Evolutionary conservation across 75 land plant species (phyloP).

Genomic region (Sequoia sempervirens): DNA sequence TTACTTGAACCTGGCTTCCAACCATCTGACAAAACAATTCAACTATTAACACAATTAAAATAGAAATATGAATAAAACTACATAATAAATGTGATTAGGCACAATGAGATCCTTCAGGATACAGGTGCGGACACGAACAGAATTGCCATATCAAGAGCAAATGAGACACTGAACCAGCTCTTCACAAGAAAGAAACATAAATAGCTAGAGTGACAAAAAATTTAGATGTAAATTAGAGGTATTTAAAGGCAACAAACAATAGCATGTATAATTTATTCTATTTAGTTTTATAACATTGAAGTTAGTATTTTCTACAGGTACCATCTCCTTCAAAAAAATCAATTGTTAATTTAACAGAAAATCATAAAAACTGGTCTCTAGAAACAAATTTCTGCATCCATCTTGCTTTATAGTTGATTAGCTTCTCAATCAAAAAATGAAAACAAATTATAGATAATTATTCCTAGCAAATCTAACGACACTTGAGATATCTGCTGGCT

Average conservation of each 20-base stretch:
- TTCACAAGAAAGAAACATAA: not conserved
- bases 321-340: not conserved
- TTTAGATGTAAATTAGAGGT: not conserved
- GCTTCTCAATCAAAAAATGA: not conserved
- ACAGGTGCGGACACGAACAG: not conserved
- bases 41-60: not conserved
- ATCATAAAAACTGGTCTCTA: not conserved
- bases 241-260: not conserved
- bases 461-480: not conserved
- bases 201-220: not conserved
- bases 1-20: constrained; percentile 64
- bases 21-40: constrained; percentile 27
- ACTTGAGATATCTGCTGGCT: not conserved
- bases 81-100: not conserved
- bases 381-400: not conserved
- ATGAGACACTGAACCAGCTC: not conserved
- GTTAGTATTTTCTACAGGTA: not conserved
- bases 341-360: not conserved
- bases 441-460: not conserved
- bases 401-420: not conserved
- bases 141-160: not conserved
- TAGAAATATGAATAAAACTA: not conserved
- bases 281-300: not conserved
- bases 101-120: not conserved
- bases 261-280: not conserved